Base-by-base conservation (phyloP, 1,139 yeast genomes). In the Pichia inconspicua region DNA sequence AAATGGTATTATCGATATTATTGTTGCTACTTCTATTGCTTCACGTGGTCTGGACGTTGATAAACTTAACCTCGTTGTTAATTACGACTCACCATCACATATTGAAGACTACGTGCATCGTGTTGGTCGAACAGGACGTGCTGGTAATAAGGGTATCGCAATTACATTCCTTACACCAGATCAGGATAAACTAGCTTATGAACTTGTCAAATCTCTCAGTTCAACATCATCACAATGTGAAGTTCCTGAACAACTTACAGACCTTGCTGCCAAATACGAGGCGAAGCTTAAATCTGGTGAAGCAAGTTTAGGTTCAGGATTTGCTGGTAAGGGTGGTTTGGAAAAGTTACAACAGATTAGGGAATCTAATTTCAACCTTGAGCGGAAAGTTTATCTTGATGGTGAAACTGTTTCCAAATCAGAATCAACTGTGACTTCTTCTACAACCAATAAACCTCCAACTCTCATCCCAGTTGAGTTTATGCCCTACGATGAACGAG, bases 101-200 rank as follows among this genome's bases (percentile, higher is more conserved):
- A 77, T 90, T 75, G 97, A 95, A 54, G 98, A 94, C 63, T 92
- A 92, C 61, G 95, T 94, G 7, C 99, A 92, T 66, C 74, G 98
- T 30, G 96, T 90, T 0, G 99, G 99, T 0, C 72, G 99, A 54
- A 94, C 99, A 0, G 99, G 97, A 0, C 73, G 99, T 52, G 98
- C 97, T 1, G 95, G 95, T 0, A 74, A 74, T 40, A 63, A 65
- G 0, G 98, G 98, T 0, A 74, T 77, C 0, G 96, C 97, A 0
- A 69, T 85, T 1, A 85, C 97, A 0, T 78, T 92, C 56, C 72
- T 94, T 2, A 68, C 80, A 0, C 69, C 75, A 0, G 69, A 69
- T 19, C 95, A 92, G 59, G 88, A 80, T 41, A 68, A 88, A 40
- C 75, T 80, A 7, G 84, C 88, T 1, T 71, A 78, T 14, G 95